phyloP scores from a whole-genome alignment of 805 yeast genomes.

The Yamadazyma nakazawae region DNA sequence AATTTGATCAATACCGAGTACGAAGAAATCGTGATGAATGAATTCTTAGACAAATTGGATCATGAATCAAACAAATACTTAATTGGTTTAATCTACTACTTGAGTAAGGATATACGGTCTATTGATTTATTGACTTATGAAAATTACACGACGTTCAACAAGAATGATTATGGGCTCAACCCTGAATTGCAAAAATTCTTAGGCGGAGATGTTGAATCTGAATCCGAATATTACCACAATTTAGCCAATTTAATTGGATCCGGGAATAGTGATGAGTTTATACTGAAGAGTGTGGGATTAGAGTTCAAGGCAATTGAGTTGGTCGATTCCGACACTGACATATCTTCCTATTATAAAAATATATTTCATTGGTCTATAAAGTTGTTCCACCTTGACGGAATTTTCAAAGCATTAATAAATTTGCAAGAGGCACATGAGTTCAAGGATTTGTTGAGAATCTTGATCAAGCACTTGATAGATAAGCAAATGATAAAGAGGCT shows the following conservation, averaged over 20 bases:
- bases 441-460: conserved; percentile 16
- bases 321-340: not conserved
- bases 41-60: conserved; percentile 41
- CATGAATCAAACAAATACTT: conserved; percentile 25
- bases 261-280: conserved; percentile 2
- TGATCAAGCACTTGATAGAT: conserved; percentile 25
- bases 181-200: conserved; percentile 7
- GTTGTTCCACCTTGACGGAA: conserved; percentile 1
- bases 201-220: not conserved
- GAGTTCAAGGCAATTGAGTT: conserved; percentile 9
- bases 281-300: conserved; percentile 9
- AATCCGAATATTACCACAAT: conserved; percentile 12
- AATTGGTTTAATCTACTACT: conserved; percentile 32
- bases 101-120: conserved; percentile 20
- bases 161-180: conserved; percentile 1
- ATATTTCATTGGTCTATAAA: conserved; percentile 9
- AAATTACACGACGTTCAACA: conserved; percentile 6
- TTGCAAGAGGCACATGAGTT: not conserved
- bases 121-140: conserved; percentile 8
- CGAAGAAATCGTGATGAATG: conserved; percentile 37
- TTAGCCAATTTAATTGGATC: conserved; percentile 8
- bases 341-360: conserved; percentile 7
- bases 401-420: conserved; percentile 1
- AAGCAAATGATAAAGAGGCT: conserved; percentile 20
- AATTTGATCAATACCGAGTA: conserved; percentile 31